Evolutionary conservation across 495 filamentous ascomycete species (phyloP), one percentile per base, ranked within the genome.

Genomic region (Lepidopterella palustris): DNA sequence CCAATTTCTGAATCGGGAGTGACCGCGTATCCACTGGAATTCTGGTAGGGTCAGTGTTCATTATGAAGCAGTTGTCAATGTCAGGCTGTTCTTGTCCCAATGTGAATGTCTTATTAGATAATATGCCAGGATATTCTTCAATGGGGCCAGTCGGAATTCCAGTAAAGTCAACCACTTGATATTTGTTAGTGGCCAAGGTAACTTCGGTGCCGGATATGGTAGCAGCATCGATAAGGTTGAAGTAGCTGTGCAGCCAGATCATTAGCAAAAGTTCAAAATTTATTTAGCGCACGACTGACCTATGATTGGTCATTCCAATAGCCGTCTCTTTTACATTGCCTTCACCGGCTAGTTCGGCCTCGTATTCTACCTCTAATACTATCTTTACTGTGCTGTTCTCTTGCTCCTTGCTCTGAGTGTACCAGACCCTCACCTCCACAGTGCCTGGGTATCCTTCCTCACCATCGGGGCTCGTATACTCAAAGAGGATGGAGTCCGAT

Each of bases 241-340:
- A 97, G 78, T 97, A 97, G 63, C 91, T 97, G 65, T 29, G 23
- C 55, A 31, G 20, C 11, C 26, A 50, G 24, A 59, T 42, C 5
- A 4, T 27, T 28, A 24, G 42, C 24, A 45, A 55, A 13, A 57
- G 21, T 49, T 42, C 13, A 42, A 11, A 2, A 42, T 42, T 3
- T 4, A 13, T 35, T 10, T 51, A 27, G 2, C 21, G 21, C 4
- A 21, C 32, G 72, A 15, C 79, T 57, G 76, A 95, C 90, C 88
- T 93, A 75, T 97, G 92, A 75, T 97, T 97, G 27, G 92, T 97
- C 65, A 96, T 79, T 67, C 89, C 92, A 63, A 97, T 79, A 2
- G 85, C 87, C 0, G 92, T 97, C 79, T 97, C 92, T 23, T 89
- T 83, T 23, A 84, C 84, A 5, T 68, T 66, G 4, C 58, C 59